Conservation (phyloP, 805 yeast species). For the Yarrowia divulgata region DNA sequence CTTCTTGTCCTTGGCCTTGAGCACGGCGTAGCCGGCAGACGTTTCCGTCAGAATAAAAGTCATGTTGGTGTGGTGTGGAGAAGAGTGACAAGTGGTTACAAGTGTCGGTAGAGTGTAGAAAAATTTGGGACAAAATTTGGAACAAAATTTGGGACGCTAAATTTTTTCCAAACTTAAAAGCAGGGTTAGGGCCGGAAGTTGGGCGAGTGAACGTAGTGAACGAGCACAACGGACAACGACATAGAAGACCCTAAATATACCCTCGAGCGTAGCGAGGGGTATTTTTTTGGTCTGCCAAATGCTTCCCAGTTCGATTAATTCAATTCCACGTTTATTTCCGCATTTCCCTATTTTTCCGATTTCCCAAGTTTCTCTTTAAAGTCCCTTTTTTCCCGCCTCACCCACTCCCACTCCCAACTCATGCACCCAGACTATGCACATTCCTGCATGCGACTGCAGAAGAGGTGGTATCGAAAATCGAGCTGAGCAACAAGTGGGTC, state of each 20-base stretch:
- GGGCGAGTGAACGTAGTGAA: no score
- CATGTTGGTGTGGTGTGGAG: slow-evolving; percentile 43
- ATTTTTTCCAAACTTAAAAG: slow-evolving; percentile 6
- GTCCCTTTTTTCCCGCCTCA: no score
- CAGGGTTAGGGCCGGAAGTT: slow-evolving; percentile 2
- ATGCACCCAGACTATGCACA: no score
- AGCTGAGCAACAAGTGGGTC: no score
- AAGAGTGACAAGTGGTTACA: neutral
- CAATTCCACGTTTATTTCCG: neutral
- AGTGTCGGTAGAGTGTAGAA: neutral
- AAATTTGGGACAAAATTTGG: slow-evolving; percentile 24
- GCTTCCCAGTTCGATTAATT: no score
- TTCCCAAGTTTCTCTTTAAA: neutral
- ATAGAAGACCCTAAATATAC: no score
- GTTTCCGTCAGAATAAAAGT: slow-evolving; percentile 84
- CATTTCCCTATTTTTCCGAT: neutral
- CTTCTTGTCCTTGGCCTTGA: slow-evolving; percentile 97
- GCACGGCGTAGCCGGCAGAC: slow-evolving; percentile 97
- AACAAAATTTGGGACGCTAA: slow-evolving; percentile 12
- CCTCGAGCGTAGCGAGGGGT: no score
- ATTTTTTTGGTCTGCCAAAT: no score
- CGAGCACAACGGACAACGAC: no score
- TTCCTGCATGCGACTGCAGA: no score
- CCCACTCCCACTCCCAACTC: no score
- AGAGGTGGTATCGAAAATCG: no score